phyloP scores from a whole-genome alignment of 2,329 filamentous ascomycete genomes.

The Sodiomyces alkalinus region DNA sequence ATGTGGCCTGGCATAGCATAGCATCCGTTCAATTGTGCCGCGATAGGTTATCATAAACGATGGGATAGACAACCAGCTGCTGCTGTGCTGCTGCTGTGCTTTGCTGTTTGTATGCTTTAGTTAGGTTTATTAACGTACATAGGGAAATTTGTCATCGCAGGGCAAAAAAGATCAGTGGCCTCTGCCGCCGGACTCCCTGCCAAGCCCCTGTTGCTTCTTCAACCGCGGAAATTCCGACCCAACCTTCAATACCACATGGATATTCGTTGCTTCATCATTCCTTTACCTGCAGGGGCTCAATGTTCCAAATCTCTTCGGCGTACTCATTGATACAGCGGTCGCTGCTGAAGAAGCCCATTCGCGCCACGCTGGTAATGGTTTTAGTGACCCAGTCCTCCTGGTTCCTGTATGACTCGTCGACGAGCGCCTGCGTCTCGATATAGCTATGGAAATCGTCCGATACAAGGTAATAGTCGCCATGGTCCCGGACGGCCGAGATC shows the following conservation, averaged over 20 bases:
- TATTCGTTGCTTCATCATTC: too few relatives aligned
- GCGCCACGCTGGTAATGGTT: conserved; percentile 71
- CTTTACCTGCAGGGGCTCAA: conserved; percentile 56
- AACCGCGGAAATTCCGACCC: too few relatives aligned
- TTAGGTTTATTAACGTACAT: too few relatives aligned
- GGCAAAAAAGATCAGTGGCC: too few relatives aligned
- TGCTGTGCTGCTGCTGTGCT: too few relatives aligned
- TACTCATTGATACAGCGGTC: conserved; percentile 96
- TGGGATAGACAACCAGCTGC: too few relatives aligned
- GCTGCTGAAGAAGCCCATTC: conserved; percentile 96
- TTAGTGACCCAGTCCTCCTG: conserved; percentile 88
- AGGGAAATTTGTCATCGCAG: too few relatives aligned
- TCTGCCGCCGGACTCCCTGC: conserved; percentile 5
- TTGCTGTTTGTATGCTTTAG: too few relatives aligned
- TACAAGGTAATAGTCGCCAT: conserved; percentile 95
- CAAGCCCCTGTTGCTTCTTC: conserved; percentile 3
- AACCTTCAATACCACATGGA: too few relatives aligned
- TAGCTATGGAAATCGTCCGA: conserved; percentile 97
- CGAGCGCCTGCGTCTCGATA: conserved; percentile 74
- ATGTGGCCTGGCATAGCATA: too few relatives aligned
- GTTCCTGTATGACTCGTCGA: conserved; percentile 84
- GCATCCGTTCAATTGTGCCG: too few relatives aligned
- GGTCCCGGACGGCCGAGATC: conserved; percentile 71
- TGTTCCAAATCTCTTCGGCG: conserved; percentile 92
- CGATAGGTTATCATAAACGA: too few relatives aligned